These are phyloP conservation scores for Bipolaris oryzae DNA, from an alignment of 2,329 filamentous ascomycete species.

Conservation along the genomic window DNA sequence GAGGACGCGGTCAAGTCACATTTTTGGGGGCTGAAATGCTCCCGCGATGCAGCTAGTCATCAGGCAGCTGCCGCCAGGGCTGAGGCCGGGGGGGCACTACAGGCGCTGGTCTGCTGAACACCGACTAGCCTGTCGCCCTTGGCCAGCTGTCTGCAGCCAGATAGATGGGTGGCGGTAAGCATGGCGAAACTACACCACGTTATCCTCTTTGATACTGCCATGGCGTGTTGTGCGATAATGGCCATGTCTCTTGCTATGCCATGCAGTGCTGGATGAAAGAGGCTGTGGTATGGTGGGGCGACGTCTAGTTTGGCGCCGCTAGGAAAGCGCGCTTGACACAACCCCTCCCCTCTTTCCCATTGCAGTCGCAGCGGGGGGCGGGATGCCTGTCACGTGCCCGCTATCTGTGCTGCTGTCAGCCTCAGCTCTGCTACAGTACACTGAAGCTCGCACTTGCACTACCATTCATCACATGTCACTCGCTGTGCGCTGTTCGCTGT, in stretches of 20 bases:
- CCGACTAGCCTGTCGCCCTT: slow-evolving; percentile 8
- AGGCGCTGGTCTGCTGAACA: slow-evolving; percentile 33
- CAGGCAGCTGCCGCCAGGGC: slow-evolving; percentile 35
- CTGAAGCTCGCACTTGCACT: no score
- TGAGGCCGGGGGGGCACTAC: slow-evolving; percentile 21
- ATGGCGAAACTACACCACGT: slow-evolving; percentile 9
- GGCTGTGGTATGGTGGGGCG: slow-evolving; percentile 14
- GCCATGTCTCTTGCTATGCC: slow-evolving; percentile 3
- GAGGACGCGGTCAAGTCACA: slow-evolving; percentile 5
- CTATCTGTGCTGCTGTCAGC: slow-evolving; percentile 6
- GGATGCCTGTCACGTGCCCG: not conserved
- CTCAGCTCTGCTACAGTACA: slow-evolving; percentile 1
- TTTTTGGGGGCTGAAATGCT: slow-evolving; percentile 33
- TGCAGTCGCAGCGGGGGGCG: slow-evolving; percentile 4
- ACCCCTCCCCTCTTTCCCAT: slow-evolving; percentile 3
- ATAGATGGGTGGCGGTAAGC: slow-evolving; percentile 13
- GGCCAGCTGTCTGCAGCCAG: slow-evolving; percentile 7
- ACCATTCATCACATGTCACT: no score
- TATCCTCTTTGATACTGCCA: slow-evolving; percentile 3
- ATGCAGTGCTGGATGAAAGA: slow-evolving; percentile 2
- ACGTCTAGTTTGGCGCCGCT: slow-evolving; percentile 13
- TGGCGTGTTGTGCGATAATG: slow-evolving; percentile 8
- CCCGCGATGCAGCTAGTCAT: slow-evolving; percentile 39
- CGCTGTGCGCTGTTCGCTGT: not conserved
- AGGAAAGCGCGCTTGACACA: not conserved